A percentile compares a stretch with the other conserved stretches of the same genome.
These are phyloP conservation scores for Adiantum capillusveneris DNA, from an alignment of 75 land plant genomes.

Conservation along the genomic window DNA sequence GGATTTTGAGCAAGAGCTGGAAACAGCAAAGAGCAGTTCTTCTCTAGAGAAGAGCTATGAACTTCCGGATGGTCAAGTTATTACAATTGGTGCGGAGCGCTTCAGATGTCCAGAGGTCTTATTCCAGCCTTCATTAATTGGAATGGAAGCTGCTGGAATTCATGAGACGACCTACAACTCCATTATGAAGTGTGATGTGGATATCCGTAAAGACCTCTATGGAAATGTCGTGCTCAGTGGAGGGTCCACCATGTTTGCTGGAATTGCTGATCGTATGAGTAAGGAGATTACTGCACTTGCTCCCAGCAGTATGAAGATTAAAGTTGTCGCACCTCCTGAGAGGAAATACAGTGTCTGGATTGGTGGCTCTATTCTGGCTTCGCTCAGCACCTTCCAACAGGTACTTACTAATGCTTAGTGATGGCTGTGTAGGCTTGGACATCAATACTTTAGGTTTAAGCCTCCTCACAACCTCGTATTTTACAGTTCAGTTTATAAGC, in stretches of 20 bases:
- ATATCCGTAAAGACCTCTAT: slow-evolving; percentile 49
- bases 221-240: slow-evolving; percentile 50
- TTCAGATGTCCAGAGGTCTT: slow-evolving; percentile 54
- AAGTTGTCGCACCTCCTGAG: slow-evolving; percentile 49
- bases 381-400: slow-evolving; percentile 64
- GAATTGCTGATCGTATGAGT: slow-evolving; percentile 50
- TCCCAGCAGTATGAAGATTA: slow-evolving; percentile 43
- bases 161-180: slow-evolving; percentile 45
- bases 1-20: slow-evolving; percentile 53
- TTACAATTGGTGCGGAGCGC: slow-evolving; percentile 49
- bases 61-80: slow-evolving; percentile 46
- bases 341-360: slow-evolving; percentile 74
- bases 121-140: slow-evolving; percentile 48
- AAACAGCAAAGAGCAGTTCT: slow-evolving; percentile 29
- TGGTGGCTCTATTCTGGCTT: slow-evolving; percentile 63
- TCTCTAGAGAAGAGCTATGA: slow-evolving; percentile 46
- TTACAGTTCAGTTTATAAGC: no score
- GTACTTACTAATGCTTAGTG: no score
- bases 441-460: no score
- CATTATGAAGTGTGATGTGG: slow-evolving; percentile 62
- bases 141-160: slow-evolving; percentile 49
- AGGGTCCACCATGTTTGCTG: slow-evolving; percentile 51
- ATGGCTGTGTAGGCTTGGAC: no score
- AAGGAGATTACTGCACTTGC: slow-evolving; percentile 50
- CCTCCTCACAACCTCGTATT: no score